These are phyloP conservation scores for Sarcodon aspratus DNA, from an alignment of 768 basidiomycete species.

Conservation along the genomic window DNA sequence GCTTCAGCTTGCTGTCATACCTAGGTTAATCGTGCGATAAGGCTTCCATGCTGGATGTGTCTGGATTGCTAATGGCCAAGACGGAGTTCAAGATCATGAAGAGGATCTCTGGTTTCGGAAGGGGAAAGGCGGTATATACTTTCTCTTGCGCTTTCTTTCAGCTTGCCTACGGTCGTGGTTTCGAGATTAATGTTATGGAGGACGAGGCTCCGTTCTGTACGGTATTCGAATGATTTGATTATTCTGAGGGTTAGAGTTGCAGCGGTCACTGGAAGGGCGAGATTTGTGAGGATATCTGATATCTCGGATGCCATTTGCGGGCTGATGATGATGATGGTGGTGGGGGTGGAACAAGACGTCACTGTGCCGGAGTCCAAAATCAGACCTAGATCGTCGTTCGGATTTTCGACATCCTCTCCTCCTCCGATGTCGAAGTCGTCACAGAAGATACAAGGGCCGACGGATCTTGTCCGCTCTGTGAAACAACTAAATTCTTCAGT, in stretches of 20 bases:
- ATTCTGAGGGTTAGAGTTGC: constrained; percentile 86
- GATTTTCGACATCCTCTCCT: no score
- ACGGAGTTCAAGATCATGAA: background rate
- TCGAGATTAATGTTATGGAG: constrained; percentile 75
- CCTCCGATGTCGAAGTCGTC: no score
- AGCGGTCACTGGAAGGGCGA: constrained; percentile 51
- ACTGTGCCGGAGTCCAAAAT: background rate
- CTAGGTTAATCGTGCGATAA: constrained; percentile 61
- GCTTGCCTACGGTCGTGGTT: constrained; percentile 60
- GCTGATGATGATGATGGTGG: background rate
- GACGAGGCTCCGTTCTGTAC: constrained; percentile 83
- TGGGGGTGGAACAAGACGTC: background rate
- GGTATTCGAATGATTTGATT: constrained; percentile 90
- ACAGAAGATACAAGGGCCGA: no score
- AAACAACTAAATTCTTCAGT: no score
- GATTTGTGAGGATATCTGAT: constrained; percentile 46
- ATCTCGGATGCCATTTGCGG: constrained; percentile 10
- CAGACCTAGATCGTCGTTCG: background rate
- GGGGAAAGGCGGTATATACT: constrained; percentile 28
- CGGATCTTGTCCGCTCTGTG: no score
- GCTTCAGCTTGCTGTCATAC: constrained; percentile 25
- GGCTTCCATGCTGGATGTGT: constrained; percentile 81
- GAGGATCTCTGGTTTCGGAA: background rate
- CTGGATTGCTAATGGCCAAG: constrained; percentile 42
- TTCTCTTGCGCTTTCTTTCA: constrained; percentile 63